Conservation (phyloP, 352 stramenopile species). For the Phytopythium chamaehyphon region DNA sequence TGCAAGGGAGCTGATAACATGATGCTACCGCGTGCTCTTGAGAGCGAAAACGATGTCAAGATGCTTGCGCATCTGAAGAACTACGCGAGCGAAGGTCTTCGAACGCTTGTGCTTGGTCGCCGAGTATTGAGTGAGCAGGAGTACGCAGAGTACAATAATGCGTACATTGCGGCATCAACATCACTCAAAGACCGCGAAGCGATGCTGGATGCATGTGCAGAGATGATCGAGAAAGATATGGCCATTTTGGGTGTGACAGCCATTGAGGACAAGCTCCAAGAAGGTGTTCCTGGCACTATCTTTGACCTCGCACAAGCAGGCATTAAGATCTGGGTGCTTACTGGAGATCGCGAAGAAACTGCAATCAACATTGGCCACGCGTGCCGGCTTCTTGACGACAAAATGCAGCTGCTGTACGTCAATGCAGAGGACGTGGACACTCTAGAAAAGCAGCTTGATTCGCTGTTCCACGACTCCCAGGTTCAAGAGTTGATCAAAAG, state of each 20-base stretch:
- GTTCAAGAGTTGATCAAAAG: slow-evolving; percentile 39
- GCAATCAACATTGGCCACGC: slow-evolving; percentile 97
- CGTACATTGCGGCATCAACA: slow-evolving; percentile 48
- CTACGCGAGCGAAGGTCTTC: slow-evolving; percentile 75
- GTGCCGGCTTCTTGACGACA: slow-evolving; percentile 59
- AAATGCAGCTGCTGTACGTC: slow-evolving; percentile 64
- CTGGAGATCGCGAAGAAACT: slow-evolving; percentile 97
- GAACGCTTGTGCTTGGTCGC: slow-evolving; percentile 69
- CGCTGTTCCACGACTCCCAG: slow-evolving; percentile 30
- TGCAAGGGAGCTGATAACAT: slow-evolving; percentile 86
- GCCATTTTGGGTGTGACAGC: slow-evolving; percentile 90
- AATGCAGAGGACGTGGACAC: slow-evolving; percentile 41
- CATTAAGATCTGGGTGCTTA: slow-evolving; percentile 98
- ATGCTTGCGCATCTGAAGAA: slow-evolving; percentile 45
- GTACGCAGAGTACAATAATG: slow-evolving; percentile 51
- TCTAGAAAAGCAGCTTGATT: slow-evolving; percentile 44
- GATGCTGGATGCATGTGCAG: slow-evolving; percentile 49
- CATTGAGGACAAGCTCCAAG: slow-evolving; percentile 97
- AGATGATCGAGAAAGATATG: slow-evolving; percentile 68
- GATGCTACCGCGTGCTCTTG: slow-evolving; percentile 56
- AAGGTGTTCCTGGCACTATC: slow-evolving; percentile 92
- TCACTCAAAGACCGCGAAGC: slow-evolving; percentile 47
- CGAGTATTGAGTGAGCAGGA: slow-evolving; percentile 43
- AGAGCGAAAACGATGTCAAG: slow-evolving; percentile 11
- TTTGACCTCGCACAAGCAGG: slow-evolving; percentile 89